phyloP scores from a whole-genome alignment of 345 rosid species.

The Corymbia maculata region DNA sequence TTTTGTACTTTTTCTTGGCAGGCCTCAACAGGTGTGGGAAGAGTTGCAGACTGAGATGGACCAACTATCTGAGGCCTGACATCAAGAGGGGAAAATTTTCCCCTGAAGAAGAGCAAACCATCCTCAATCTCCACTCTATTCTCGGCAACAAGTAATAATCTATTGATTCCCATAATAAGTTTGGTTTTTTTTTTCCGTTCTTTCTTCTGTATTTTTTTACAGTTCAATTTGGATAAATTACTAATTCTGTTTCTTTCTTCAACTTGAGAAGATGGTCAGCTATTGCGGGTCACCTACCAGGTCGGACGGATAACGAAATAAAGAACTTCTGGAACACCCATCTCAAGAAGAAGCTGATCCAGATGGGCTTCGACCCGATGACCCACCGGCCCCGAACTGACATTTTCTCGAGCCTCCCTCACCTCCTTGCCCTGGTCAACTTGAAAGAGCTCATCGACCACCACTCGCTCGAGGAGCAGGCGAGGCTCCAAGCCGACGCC shows the following conservation, averaged over 20 bases:
- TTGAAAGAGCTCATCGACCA: constrained; percentile 40
- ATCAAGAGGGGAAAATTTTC: constrained; percentile 83
- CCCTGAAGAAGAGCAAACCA: constrained; percentile 67
- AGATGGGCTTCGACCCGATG: constrained; percentile 63
- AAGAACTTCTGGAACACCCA: constrained; percentile 72
- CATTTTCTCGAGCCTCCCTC: constrained; percentile 43
- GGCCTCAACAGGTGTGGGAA: constrained; percentile 84
- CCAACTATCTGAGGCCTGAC: constrained; percentile 78
- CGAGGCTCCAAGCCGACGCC: constrained; percentile 36
- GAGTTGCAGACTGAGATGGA: constrained; percentile 85
- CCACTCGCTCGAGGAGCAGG: constrained; percentile 40
- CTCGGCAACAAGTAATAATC: constrained; percentile 75
- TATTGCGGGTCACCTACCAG: constrained; percentile 51
- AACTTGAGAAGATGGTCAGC: constrained; percentile 44
- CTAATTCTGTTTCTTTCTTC: background rate
- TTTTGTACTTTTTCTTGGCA: background rate
- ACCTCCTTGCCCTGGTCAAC: constrained; percentile 52
- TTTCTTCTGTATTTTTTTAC: background rate
- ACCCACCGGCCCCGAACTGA: constrained; percentile 63
- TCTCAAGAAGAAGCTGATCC: constrained; percentile 53
- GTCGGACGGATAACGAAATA: constrained; percentile 55
- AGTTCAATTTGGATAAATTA: too few species aligned
- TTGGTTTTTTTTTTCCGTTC: background rate
- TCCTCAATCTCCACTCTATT: constrained; percentile 65
- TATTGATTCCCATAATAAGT: background rate